These are phyloP conservation scores for Penicillium cataractarum DNA, from an alignment of 495 filamentous ascomycete species.

Conservation along the genomic window DNA sequence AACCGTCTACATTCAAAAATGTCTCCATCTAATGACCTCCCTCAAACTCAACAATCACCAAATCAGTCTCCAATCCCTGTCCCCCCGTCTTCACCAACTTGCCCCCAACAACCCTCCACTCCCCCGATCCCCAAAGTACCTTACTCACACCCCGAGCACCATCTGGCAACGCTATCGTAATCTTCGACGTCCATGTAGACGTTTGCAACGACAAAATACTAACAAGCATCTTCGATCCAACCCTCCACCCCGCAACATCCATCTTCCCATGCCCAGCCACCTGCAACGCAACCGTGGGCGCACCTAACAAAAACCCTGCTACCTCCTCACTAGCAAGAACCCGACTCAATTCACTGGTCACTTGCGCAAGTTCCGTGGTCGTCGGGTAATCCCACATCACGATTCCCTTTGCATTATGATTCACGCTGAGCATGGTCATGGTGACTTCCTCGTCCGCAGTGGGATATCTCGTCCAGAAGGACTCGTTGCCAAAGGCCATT, in stretches of 20 bases:
- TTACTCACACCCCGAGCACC: conserved; percentile 4
- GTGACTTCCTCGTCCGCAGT: conserved; percentile 57
- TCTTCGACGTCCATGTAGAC: conserved; percentile 12
- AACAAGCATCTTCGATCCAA: conserved; percentile 21
- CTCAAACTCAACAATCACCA: conserved; percentile 21
- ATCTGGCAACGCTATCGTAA: conserved; percentile 14
- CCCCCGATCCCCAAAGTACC: conserved; percentile 19
- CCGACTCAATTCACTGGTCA: conserved; percentile 26
- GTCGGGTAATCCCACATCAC: conserved; percentile 44
- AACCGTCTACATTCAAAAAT: too few relatives aligned
- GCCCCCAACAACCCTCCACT: conserved; percentile 15
- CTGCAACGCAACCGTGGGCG: conserved; percentile 14
- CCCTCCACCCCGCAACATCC: conserved; percentile 22
- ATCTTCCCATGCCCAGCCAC: conserved; percentile 17
- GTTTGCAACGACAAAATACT: conserved; percentile 24
- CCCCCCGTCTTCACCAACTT: conserved; percentile 17
- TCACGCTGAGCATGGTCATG: conserved; percentile 64
- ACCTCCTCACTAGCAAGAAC: conserved; percentile 22
- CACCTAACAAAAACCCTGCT: conserved; percentile 23
- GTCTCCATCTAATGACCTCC: neutral
- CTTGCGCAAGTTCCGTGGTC: conserved; percentile 18
- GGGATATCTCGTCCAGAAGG: conserved; percentile 64
- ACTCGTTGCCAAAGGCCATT: conserved; percentile 65
- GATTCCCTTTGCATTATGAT: conserved; percentile 61
- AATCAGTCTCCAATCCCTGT: conserved; percentile 18